Evolutionary conservation across 371 early-diverging fungal genomes (phyloP).

Genomic region (Mortierella sp.): DNA sequence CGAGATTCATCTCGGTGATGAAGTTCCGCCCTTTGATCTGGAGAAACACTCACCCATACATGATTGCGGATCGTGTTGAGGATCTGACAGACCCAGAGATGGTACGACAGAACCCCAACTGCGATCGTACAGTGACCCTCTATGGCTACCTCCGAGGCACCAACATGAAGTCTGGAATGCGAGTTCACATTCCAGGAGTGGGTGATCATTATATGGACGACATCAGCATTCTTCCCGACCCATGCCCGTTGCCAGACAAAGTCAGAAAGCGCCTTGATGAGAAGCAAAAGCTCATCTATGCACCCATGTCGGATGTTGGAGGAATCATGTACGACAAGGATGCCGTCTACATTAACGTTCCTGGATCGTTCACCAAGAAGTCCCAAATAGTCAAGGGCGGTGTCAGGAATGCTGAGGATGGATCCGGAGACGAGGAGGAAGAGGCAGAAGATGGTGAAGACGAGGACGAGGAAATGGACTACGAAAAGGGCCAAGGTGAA

Average conservation of each 20-base stretch:
- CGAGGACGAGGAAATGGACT: slow-evolving; percentile 38
- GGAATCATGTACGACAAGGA: slow-evolving; percentile 99
- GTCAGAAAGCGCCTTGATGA: slow-evolving; percentile 89
- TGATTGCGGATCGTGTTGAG: slow-evolving; percentile 96
- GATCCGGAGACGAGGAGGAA: slow-evolving; percentile 49
- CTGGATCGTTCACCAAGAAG: slow-evolving; percentile 83
- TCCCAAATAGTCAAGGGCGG: slow-evolving; percentile 50
- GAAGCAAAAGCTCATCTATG: slow-evolving; percentile 94
- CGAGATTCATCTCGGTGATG: slow-evolving; percentile 97
- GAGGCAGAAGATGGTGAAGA: slow-evolving; percentile 31
- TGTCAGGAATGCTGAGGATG: slow-evolving; percentile 51
- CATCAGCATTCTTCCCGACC: slow-evolving; percentile 85
- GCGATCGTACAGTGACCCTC: slow-evolving; percentile 91
- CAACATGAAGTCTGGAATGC: slow-evolving; percentile 83
- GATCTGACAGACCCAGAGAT: slow-evolving; percentile 95
- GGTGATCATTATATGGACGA: slow-evolving; percentile 88
- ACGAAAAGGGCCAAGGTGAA: slow-evolving; percentile 79
- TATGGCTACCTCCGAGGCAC: slow-evolving; percentile 97
- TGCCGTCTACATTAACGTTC: slow-evolving; percentile 97
- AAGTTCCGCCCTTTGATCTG: slow-evolving; percentile 97
- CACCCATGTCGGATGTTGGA: slow-evolving; percentile 98
- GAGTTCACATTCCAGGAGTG: slow-evolving; percentile 95
- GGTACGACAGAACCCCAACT: slow-evolving; percentile 81
- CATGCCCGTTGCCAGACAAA: slow-evolving; percentile 95
- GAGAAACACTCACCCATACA: slow-evolving; percentile 96